phyloP scores from a whole-genome alignment of 139 green algal species.

The Picochlorum sp. region DNA sequence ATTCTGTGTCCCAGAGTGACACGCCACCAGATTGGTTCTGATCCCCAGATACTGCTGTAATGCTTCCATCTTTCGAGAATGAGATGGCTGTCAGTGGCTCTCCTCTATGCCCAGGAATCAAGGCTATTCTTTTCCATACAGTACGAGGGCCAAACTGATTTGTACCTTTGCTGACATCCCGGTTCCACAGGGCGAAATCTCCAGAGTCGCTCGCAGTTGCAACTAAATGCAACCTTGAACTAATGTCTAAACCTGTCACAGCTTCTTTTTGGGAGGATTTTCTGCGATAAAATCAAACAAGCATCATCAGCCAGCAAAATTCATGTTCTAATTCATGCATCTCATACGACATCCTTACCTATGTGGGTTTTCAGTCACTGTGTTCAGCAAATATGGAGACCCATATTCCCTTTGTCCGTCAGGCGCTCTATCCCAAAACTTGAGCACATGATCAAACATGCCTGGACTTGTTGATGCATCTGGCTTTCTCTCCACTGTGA shows the following conservation, averaged over 20 bases:
- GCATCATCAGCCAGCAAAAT: too few species aligned
- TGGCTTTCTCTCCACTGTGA: constrained; percentile 47
- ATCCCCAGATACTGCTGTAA: constrained; percentile 49
- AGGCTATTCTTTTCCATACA: background rate
- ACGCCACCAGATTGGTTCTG: constrained; percentile 10
- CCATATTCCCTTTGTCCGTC: background rate
- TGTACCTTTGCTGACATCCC: background rate
- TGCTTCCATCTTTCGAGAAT: constrained; percentile 57
- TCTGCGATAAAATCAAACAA: too few species aligned
- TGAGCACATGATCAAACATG: background rate
- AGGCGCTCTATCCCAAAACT: background rate
- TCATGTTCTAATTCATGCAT: background rate
- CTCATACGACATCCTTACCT: too few species aligned
- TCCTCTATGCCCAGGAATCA: constrained; percentile 12
- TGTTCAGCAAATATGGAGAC: constrained; percentile 37
- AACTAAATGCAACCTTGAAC: background rate
- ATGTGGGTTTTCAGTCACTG: constrained; percentile 42
- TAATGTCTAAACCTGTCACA: background rate
- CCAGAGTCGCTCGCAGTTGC: background rate
- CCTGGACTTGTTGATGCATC: constrained; percentile 11
- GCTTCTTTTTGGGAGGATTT: background rate
- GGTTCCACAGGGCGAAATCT: constrained; percentile 37
- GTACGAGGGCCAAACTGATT: background rate
- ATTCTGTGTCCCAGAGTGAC: constrained; percentile 54
- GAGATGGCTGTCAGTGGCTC: constrained; percentile 26